Conservation (phyloP, 2,329 filamentous ascomycete genomes). For the Orbilia ellipsospora region DNA sequence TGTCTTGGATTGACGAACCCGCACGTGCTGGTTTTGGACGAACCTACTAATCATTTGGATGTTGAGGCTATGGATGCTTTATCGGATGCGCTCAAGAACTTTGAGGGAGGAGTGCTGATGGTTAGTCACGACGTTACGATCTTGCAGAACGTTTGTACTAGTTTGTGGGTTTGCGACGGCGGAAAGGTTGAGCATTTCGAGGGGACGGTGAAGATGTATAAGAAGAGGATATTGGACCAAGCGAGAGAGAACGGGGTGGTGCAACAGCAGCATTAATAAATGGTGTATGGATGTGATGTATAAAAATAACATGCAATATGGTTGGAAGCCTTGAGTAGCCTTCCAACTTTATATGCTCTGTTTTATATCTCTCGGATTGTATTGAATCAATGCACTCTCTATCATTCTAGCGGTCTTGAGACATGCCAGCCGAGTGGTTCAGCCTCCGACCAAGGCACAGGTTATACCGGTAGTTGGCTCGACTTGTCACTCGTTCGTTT, state of each 20-base stretch:
- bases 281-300: neutral
- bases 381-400: no score
- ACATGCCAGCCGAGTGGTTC: no score
- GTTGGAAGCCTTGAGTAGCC: neutral
- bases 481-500: no score
- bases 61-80: conserved; percentile 99
- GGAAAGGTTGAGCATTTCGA: conserved; percentile 96
- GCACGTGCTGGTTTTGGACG: conserved; percentile 96
- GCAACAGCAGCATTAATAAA: conserved; percentile 66
- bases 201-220: conserved; percentile 90
- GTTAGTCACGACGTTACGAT: conserved; percentile 99
- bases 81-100: conserved; percentile 81
- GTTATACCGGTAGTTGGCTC: no score
- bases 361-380: no score
- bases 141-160: conserved; percentile 94
- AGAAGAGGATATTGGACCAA: conserved; percentile 92
- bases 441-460: no score
- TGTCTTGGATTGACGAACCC: conserved; percentile 92
- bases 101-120: conserved; percentile 96
- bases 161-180: conserved; percentile 94
- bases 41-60: conserved; percentile 98
- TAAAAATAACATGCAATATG: neutral
- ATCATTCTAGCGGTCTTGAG: no score
- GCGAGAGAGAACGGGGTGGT: conserved; percentile 90
- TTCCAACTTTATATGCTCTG: no score